phyloP scores from a whole-genome alignment of 164 flowering plant species.

The Kingdonia uniflora region DNA sequence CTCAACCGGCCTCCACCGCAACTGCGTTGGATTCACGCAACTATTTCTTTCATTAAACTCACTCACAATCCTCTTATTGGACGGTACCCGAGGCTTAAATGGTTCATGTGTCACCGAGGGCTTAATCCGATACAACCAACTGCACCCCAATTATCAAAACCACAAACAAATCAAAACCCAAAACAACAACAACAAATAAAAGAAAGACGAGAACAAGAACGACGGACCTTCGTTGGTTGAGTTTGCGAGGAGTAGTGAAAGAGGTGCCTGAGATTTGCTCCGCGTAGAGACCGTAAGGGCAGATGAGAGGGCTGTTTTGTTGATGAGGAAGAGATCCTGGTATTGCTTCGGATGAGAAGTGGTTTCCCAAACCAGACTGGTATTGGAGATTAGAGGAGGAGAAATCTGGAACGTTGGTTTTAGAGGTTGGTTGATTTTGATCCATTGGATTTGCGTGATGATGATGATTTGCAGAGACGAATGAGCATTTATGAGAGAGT shows the following conservation, averaged over 20 bases:
- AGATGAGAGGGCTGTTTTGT: conserved; percentile 78
- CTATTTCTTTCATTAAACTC: conserved; percentile 62
- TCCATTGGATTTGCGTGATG: too few relatives aligned
- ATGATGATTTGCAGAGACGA: too few relatives aligned
- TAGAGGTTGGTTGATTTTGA: too few relatives aligned
- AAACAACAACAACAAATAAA: not conserved
- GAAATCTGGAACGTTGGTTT: too few relatives aligned
- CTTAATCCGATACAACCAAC: conserved; percentile 89
- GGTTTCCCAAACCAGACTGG: conserved; percentile 74
- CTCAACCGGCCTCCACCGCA: conserved; percentile 81
- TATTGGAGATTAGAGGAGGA: conserved; percentile 36
- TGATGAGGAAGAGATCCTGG: conserved; percentile 67
- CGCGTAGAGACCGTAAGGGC: conserved; percentile 88
- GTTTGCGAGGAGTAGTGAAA: conserved; percentile 79
- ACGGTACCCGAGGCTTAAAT: conserved; percentile 52
- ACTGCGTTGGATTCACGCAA: conserved; percentile 65
- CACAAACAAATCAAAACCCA: not conserved
- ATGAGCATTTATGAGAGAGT: too few relatives aligned
- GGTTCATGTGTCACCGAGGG: conserved; percentile 96
- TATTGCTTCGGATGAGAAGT: conserved; percentile 74
- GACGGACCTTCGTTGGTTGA: conserved; percentile 60
- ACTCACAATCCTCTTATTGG: conserved; percentile 49
- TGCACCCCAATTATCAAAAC: conserved; percentile 13
- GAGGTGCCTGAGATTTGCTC: conserved; percentile 95
- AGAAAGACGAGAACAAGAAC: too few relatives aligned